Conservation (phyloP, 371 early-diverging fungal genomes). For the Aphelidium insulamus region DNA sequence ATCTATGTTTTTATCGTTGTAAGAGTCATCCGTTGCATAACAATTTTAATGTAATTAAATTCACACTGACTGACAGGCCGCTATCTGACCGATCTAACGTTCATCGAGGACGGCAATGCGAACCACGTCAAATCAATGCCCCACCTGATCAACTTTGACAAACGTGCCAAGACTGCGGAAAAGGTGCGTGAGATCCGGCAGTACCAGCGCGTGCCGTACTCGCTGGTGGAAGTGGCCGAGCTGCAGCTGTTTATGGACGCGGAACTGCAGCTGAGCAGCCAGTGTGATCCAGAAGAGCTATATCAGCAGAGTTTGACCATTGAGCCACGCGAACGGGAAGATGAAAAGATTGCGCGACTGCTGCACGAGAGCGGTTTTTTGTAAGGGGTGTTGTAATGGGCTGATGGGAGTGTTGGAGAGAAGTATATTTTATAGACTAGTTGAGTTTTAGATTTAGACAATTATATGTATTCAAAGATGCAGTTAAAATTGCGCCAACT, state of each 20-base stretch:
- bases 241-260: conserved; percentile 49
- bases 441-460: no score
- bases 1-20: no score
- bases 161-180: conserved; percentile 64
- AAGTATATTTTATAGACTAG: no score
- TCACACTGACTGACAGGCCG: no score
- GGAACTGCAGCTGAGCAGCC: conserved; percentile 26
- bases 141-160: conserved; percentile 71
- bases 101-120: conserved; percentile 79
- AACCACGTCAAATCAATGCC: conserved; percentile 29
- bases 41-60: no score
- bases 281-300: conserved; percentile 33
- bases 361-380: conserved; percentile 33
- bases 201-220: conserved; percentile 70
- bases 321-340: conserved; percentile 41
- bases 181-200: conserved; percentile 80
- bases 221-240: conserved; percentile 43
- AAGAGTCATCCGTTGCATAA: no score
- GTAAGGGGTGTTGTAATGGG: no score
- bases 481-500: conserved; percentile 5
- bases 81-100: conserved; percentile 74
- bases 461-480: no score
- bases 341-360: conserved; percentile 33
- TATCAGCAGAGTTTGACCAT: conserved; percentile 37
- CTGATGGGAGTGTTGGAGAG: no score